A percentile compares a stretch with the other conserved stretches of the same genome.
phyloP scores from a whole-genome alignment of 805 yeast species.

The Yarrowia divulgata region DNA sequence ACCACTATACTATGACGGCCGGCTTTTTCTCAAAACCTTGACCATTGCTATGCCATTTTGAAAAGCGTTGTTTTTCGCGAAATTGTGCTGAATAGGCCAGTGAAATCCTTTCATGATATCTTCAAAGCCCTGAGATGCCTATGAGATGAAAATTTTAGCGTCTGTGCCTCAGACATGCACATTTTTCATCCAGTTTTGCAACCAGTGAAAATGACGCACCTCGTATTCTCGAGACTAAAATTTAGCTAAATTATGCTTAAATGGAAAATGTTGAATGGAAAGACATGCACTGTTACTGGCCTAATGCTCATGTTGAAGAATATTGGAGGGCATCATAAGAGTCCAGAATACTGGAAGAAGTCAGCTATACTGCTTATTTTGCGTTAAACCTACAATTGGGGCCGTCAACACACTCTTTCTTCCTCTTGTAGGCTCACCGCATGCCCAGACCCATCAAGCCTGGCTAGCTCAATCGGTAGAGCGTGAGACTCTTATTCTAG shows the following conservation, averaged over 20 bases:
- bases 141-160: too few species aligned
- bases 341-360: too few species aligned
- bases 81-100: not conserved
- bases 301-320: not conserved
- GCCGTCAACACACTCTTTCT: not conserved
- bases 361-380: too few species aligned
- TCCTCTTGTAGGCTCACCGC: not conserved
- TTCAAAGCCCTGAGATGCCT: too few species aligned
- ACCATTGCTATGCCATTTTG: not conserved
- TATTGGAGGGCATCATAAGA: too few species aligned
- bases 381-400: too few species aligned
- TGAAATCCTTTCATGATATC: too few species aligned
- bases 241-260: constrained; percentile 14
- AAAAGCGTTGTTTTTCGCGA: not conserved
- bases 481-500: constrained; percentile 33
- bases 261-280: not conserved
- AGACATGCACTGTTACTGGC: not conserved
- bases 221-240: constrained; percentile 16
- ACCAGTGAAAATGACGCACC: not conserved
- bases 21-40: not conserved
- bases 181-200: constrained; percentile 1
- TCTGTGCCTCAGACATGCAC: not conserved
- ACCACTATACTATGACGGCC: constrained; percentile 40
- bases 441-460: not conserved
- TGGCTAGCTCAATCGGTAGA: constrained; percentile 36